Evolutionary conservation across 164 flowering plant genomes (phyloP).

Genomic region (Amborella trichopoda): DNA sequence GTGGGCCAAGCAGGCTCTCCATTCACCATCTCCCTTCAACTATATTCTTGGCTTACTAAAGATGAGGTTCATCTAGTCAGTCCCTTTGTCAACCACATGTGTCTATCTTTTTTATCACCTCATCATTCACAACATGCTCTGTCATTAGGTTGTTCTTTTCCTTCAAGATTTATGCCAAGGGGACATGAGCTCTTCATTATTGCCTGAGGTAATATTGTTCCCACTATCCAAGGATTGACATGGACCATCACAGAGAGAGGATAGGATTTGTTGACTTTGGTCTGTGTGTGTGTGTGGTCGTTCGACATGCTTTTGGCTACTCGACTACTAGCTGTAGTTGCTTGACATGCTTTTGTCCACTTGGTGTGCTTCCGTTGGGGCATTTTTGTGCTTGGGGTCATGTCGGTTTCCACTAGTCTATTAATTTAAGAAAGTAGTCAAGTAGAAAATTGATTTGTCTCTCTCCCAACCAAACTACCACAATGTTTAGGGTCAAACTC

Average conservation of each 20-base stretch:
- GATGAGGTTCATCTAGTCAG: not conserved
- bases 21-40: conserved; percentile 2
- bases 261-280: not conserved
- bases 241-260: conserved; percentile 1
- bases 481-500: not conserved
- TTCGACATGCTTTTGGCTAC: too few relatives aligned
- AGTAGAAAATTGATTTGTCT: too few relatives aligned
- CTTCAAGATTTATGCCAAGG: not conserved
- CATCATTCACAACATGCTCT: too few relatives aligned
- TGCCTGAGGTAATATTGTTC: too few relatives aligned
- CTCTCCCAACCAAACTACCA: not conserved
- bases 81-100: not conserved
- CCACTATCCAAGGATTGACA: not conserved
- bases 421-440: not conserved
- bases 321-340: too few relatives aligned
- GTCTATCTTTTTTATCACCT: not conserved
- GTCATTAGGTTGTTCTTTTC: not conserved
- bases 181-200: not conserved
- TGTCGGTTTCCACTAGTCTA: not conserved
- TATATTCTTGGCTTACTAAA: conserved; percentile 1
- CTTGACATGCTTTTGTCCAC: not conserved
- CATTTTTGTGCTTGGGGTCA: conserved; percentile 1
- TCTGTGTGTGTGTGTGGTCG: too few relatives aligned
- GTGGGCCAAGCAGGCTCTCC: conserved; percentile 3
- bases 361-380: too few relatives aligned